These are phyloP conservation scores for Phytophthora sansomeana DNA, from an alignment of 352 stramenopile species.

Conservation along the genomic window DNA sequence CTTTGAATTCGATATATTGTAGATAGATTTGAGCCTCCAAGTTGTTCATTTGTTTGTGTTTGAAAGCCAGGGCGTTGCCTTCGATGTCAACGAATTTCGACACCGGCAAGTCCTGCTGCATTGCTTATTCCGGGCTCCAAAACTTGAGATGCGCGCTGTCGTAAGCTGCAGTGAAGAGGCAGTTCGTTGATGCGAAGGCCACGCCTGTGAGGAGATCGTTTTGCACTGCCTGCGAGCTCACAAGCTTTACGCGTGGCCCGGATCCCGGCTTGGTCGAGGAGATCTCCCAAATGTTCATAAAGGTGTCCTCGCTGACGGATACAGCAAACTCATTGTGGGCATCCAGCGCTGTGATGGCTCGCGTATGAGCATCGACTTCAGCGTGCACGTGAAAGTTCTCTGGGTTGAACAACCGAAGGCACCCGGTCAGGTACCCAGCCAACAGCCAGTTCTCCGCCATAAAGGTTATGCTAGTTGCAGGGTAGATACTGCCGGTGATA, in stretches of 20 bases:
- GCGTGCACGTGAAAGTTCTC: conserved; percentile 59
- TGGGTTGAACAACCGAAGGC: conserved; percentile 63
- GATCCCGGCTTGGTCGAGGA: conserved; percentile 28
- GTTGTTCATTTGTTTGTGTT: conserved; percentile 18
- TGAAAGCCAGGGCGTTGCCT: neutral
- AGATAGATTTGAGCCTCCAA: conserved; percentile 25
- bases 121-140: conserved; percentile 63
- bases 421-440: conserved; percentile 64
- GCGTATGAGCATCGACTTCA: conserved; percentile 75
- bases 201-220: conserved; percentile 78
- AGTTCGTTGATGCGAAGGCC: conserved; percentile 55
- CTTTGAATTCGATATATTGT: conserved; percentile 36
- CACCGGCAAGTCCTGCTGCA: neutral
- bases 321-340: conserved; percentile 55
- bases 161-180: conserved; percentile 65
- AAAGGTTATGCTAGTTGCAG: conserved; percentile 64
- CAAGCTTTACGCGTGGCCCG: conserved; percentile 49
- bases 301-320: conserved; percentile 81
- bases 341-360: conserved; percentile 73
- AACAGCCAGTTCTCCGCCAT: conserved; percentile 63
- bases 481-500: conserved; percentile 52
- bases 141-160: conserved; percentile 78
- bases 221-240: conserved; percentile 63
- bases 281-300: conserved; percentile 81
- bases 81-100: neutral